Base-by-base conservation (phyloP, 2,329 filamentous ascomycete genomes). In the Cryphonectria carpinicola region DNA sequence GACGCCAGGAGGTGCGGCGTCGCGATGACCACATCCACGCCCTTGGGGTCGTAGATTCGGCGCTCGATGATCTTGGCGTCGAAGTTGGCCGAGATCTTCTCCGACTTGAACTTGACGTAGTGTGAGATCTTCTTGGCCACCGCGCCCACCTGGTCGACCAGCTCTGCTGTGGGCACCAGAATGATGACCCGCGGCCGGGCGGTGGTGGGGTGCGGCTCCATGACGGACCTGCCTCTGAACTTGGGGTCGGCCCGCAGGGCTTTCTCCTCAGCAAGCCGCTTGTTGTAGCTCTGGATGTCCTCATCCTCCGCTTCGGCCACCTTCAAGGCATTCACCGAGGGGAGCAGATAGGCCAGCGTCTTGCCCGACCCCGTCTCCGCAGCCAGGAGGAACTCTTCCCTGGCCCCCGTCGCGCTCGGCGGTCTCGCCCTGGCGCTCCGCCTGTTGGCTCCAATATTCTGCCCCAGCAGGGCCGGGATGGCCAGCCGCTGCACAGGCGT, bases 301-400 rank as follows among this genome's bases (percentile, higher is more conserved):
- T 80, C 79, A 73, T 94, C 91, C 17, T 83, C 80, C 0, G 85
- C 84, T 77, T 95, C 93, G 7, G 89, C 90, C 46, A 88, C 84
- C 82, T 99, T 99, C 76, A 99, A 81, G 11, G 93, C 92, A 81
- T 99, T 90, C 67, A 99, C 85, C 22, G 91, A 87, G 0, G 96
- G 97, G 6, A 98, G 82, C 6, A 98, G 84, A 78, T 99, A 99
- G 11, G 96, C 94, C 73, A 99, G 84, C 0, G 96, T 99, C 84
- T 99, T 99, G 72, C 96, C 96, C 0, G 96, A 98, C 17, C 96
- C 96, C 0, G 96, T 99, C 84, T 99, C 96, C 14, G 96, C 96
- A 4, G 96, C 96, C 65, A 99, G 85, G 17, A 99, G 86, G 78
- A 93, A 98, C 82, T 84, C 87, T 71, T 82, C 81, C 74, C 77